Conservation (phyloP, 2,329 filamentous ascomycete species). For the Xylariaceae sp. region DNA sequence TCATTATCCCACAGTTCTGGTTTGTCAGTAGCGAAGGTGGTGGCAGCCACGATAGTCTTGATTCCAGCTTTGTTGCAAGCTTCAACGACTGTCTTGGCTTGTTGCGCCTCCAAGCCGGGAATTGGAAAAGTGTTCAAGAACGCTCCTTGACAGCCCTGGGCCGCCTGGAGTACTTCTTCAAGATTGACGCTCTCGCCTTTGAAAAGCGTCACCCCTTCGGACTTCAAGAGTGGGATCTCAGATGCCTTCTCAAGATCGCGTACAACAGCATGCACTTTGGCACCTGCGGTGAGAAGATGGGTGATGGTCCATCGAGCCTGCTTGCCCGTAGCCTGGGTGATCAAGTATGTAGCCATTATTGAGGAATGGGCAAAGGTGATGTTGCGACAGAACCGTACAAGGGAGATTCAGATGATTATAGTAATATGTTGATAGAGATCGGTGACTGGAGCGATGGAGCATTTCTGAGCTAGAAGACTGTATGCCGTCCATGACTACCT, state of each 20-base stretch:
- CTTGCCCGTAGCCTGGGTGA: constrained; percentile 36
- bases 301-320: constrained; percentile 32
- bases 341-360: constrained; percentile 34
- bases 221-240: constrained; percentile 16
- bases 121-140: constrained; percentile 24
- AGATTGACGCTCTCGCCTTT: constrained; percentile 35
- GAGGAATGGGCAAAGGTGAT: too few relatives aligned
- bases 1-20: constrained; percentile 26
- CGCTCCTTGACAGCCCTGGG: constrained; percentile 33
- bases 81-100: constrained; percentile 32
- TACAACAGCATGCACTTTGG: constrained; percentile 36
- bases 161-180: constrained; percentile 32
- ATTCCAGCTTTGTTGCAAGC: constrained; percentile 34
- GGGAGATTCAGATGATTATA: too few relatives aligned
- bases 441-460: too few relatives aligned
- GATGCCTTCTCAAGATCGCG: constrained; percentile 34
- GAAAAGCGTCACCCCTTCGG: constrained; percentile 33
- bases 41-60: constrained; percentile 27
- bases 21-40: constrained; percentile 20
- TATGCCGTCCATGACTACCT: too few relatives aligned
- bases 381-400: too few relatives aligned
- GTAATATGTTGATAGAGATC: too few relatives aligned
- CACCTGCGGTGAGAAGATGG: constrained; percentile 34
- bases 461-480: too few relatives aligned
- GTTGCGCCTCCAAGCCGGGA: constrained; percentile 25